phyloP scores from a whole-genome alignment of 345 rosid species.

The Eutrema yunnanense region DNA sequence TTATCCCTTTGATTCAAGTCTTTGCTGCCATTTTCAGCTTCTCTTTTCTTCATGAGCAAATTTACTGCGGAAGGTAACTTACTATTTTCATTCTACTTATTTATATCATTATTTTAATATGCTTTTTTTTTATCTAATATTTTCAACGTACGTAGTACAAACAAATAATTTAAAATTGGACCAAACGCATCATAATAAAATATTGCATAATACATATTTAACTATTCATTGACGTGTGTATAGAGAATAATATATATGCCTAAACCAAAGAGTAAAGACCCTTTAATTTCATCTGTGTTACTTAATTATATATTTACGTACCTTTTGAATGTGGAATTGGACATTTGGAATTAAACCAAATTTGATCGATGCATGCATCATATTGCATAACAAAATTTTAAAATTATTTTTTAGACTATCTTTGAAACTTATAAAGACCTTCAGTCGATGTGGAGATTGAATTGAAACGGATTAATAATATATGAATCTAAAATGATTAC shows the following conservation, averaged over 20 bases:
- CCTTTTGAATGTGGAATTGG: neutral
- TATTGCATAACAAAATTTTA: neutral
- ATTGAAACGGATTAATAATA: neutral
- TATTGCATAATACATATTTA: neutral
- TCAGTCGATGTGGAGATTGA: neutral
- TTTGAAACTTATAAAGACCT: neutral
- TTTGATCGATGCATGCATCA: neutral
- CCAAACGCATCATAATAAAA: neutral
- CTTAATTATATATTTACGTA: neutral
- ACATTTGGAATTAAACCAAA: neutral
- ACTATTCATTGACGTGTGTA: neutral
- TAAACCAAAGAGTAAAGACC: neutral
- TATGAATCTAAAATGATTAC: neutral
- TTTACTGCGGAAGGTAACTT: slow-evolving; percentile 66
- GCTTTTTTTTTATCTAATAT: neutral
- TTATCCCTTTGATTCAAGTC: slow-evolving; percentile 63
- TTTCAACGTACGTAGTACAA: neutral
- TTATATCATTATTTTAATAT: neutral
- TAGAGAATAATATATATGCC: neutral
- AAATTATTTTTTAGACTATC: neutral
- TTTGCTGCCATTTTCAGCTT: slow-evolving; percentile 61
- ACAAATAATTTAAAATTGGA: neutral
- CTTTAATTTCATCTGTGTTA: neutral
- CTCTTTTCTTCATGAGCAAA: slow-evolving; percentile 57
- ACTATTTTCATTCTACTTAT: neutral